Evolutionary conservation across 192 early-diverging fungal species (phyloP).

Genomic region (Entomortierella chlamydospora): DNA sequence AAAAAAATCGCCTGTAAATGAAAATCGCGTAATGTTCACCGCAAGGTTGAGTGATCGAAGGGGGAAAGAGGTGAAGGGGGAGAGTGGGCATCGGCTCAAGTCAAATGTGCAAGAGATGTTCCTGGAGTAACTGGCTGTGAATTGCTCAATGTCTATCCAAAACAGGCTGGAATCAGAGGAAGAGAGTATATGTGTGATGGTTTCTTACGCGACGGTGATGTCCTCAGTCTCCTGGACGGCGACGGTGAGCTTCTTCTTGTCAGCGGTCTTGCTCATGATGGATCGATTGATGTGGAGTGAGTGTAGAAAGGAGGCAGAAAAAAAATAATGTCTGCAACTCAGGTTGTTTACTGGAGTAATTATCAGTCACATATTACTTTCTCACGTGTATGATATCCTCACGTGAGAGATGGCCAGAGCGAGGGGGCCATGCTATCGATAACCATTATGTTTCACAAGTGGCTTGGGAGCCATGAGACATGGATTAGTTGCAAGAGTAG

Average conservation of each 20-base stretch:
- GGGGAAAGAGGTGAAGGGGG: no score
- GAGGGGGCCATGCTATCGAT: not conserved
- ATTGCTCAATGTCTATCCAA: no score
- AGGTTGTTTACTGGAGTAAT: not conserved
- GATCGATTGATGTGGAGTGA: conserved; percentile 23
- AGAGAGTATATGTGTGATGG: not conserved
- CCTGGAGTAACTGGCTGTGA: not conserved
- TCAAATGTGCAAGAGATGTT: no score
- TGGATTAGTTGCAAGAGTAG: no score
- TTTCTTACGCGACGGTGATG: conserved; percentile 55
- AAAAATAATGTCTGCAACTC: conserved; percentile 5
- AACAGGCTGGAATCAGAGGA: not conserved
- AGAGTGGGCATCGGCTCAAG: no score
- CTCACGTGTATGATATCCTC: not conserved
- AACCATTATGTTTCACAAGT: no score
- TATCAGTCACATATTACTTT: not conserved
- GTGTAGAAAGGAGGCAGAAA: conserved; percentile 17
- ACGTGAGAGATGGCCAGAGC: not conserved
- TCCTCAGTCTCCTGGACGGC: conserved; percentile 56
- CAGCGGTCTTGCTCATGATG: conserved; percentile 56
- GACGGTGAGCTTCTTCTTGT: conserved; percentile 56
- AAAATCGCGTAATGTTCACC: not conserved
- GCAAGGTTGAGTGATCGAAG: no score
- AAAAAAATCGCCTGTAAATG: not conserved
- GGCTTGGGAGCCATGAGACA: no score